These are phyloP conservation scores for Ramularia endophylla DNA, from an alignment of 2,329 filamentous ascomycete species.

Conservation along the genomic window DNA sequence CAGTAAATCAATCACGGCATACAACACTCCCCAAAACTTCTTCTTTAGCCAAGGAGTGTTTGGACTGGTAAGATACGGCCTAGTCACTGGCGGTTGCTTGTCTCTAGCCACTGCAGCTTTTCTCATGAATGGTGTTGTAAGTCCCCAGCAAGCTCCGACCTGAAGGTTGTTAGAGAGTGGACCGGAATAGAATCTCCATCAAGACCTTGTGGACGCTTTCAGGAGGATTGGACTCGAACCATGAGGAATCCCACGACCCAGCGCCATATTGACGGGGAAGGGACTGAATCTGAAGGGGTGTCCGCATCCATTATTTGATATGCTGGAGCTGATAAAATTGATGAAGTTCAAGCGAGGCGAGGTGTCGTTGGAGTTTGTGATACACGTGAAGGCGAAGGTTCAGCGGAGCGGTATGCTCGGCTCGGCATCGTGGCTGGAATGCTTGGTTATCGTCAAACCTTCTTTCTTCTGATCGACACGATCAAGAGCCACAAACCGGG, in stretches of 20 bases:
- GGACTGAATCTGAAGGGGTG: slow-evolving; percentile 17
- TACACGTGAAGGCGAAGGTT: no score
- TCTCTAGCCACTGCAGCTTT: slow-evolving; percentile 62
- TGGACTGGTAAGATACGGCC: slow-evolving; percentile 39
- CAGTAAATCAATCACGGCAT: slow-evolving; percentile 71
- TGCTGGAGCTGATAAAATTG: background rate
- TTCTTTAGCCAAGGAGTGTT: slow-evolving; percentile 54
- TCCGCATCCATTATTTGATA: slow-evolving; percentile 25
- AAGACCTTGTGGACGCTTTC: no score
- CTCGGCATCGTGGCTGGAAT: no score
- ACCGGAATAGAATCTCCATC: no score
- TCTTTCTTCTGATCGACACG: no score
- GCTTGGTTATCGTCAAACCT: no score
- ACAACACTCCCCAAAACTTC: slow-evolving; percentile 60
- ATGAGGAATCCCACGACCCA: slow-evolving; percentile 86
- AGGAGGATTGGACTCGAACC: no score
- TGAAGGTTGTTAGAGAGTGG: background rate
- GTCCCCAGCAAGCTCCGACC: slow-evolving; percentile 86
- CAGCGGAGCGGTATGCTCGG: no score
- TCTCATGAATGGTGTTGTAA: slow-evolving; percentile 85
- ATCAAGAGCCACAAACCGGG: no score
- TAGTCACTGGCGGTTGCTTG: slow-evolving; percentile 43
- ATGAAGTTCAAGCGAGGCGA: background rate
- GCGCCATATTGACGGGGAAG: slow-evolving; percentile 55
- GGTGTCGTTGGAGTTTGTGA: no score